Percentiles rank a stretch among this genome's conserved stretches.
Conservation (phyloP, 768 basidiomycete genomes). For the Galerina sulciceps region DNA sequence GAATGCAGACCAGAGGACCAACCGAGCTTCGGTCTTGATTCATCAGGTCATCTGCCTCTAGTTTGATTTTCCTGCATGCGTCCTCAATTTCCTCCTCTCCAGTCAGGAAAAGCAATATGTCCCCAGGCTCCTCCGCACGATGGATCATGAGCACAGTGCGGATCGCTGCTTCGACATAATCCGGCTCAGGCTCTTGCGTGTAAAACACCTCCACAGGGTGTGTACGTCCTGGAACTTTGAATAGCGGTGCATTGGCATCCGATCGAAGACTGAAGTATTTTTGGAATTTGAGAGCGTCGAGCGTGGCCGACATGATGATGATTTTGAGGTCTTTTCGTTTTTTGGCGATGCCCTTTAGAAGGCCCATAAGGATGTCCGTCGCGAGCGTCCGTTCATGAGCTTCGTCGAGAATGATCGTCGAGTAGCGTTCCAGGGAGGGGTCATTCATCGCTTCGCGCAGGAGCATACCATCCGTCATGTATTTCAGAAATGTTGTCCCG, state of each 20-base stretch:
- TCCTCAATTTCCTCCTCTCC: conserved; percentile 99
- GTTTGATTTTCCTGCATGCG: conserved; percentile 89
- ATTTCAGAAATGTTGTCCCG: conserved; percentile 94
- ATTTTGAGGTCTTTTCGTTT: conserved; percentile 90
- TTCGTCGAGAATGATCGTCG: conserved; percentile 98
- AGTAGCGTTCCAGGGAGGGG: conserved; percentile 85
- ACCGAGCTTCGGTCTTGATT: conserved; percentile 74
- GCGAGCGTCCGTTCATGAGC: conserved; percentile 98
- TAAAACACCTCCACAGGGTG: conserved; percentile 97
- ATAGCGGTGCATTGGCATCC: conserved; percentile 65
- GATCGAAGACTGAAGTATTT: conserved; percentile 78
- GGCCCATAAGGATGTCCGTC: conserved; percentile 98
- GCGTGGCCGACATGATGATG: conserved; percentile 98
- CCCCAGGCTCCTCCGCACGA: conserved; percentile 91
- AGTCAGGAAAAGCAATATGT: conserved; percentile 93
- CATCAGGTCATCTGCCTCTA: conserved; percentile 85
- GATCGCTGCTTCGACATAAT: conserved; percentile 97
- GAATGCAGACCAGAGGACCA: conserved; percentile 88
- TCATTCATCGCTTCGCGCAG: conserved; percentile 99
- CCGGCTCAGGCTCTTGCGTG: conserved; percentile 89
- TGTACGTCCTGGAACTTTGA: conserved; percentile 91
- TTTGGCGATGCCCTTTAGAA: conserved; percentile 84
- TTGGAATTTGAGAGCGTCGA: conserved; percentile 96
- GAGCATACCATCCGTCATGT: conserved; percentile 99
- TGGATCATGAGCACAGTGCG: conserved; percentile 97